Percentiles rank a stretch among this genome's conserved stretches.
phyloP scores from a whole-genome alignment of 1,139 yeast genomes.

The Geotrichum candidum region DNA sequence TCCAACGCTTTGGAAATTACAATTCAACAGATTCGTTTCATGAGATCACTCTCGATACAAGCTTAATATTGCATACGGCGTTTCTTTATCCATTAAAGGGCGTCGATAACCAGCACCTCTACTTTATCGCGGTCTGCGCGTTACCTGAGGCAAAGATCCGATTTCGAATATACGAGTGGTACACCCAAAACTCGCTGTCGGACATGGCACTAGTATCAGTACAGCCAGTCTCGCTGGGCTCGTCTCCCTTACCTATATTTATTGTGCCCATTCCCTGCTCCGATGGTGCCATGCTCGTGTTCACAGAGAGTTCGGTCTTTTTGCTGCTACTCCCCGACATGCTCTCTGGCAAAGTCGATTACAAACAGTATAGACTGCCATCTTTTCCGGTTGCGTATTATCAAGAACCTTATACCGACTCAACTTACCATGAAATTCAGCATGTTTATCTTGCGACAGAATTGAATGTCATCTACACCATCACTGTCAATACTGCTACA shows the following conservation, averaged over 20 bases:
- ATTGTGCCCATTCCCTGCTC: conserved; percentile 5
- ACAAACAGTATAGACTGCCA: neutral
- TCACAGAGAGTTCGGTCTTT: neutral
- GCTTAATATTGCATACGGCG: neutral
- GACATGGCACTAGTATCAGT: neutral
- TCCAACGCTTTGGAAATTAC: neutral
- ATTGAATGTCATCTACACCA: conserved; percentile 5
- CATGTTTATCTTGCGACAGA: conserved; percentile 3
- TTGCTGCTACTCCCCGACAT: conserved; percentile 5
- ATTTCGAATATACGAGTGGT: neutral
- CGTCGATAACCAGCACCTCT: neutral
- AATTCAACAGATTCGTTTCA: conserved; percentile 1
- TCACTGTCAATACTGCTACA: neutral
- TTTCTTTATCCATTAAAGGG: conserved; percentile 9
- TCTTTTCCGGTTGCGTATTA: conserved; percentile 7
- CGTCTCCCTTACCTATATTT: neutral
- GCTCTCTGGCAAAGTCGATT: conserved; percentile 4
- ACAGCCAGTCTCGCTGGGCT: neutral
- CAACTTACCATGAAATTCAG: conserved; percentile 2
- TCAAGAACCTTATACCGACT: conserved; percentile 2
- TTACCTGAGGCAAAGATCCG: neutral
- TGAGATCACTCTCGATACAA: neutral
- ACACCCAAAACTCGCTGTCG: neutral
- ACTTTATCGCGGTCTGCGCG: neutral
- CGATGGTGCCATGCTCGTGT: conserved; percentile 1